Evolutionary conservation across 331 rosid genomes (phyloP), one percentile per base, ranked within the genome.

Genomic region (Telfairia occidentalis): DNA sequence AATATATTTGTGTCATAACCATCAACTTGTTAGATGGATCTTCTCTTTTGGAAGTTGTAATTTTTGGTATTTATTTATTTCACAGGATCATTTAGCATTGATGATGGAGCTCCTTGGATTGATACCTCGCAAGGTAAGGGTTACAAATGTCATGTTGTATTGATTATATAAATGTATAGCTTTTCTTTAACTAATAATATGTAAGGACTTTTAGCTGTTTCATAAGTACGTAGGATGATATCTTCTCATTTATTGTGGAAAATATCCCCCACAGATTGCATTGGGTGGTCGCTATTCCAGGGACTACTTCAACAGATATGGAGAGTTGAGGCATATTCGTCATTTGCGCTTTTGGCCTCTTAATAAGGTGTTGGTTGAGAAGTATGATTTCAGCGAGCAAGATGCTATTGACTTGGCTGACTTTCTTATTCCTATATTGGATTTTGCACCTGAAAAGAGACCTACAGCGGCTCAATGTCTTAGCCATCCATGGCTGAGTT

Each of bases 21-120:
- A 9, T 45, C 28, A 32, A 9, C 76, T 30, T 50, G 3, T 52
- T 50, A 19, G 32, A 55, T 54, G 23, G 35, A 52, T 13, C 1
- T 16, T 52, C 9, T 12, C 66, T 34, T 52, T 4, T 34, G 5
- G 21, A 54, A 23, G 23, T 38, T 53, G n/a, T 50, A 52, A 50
- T 73, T 19, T 73, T 23, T 35, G 49, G 8, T 74, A 34, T 80
- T 54, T 61, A 29, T 61, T 60, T 8, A 61, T 79, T 74, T 52
- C 76, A 54, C 89, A 91, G 97, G 97, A 91, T 74, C 97, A 91
- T 81, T 81, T 91, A 74, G 96, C 97, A 23, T 80, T 91, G 90
- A 91, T 89, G 97, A 91, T 91, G 97, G 97, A 91, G 81, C 96
- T 91, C 81, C 88, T 91, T 79, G 97, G 97, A 77, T 80, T 76